Evolutionary conservation across 768 basidiomycete species (phyloP), one percentile per base, ranked within the genome.

Genomic region (Cystofilobasidium capitatum): DNA sequence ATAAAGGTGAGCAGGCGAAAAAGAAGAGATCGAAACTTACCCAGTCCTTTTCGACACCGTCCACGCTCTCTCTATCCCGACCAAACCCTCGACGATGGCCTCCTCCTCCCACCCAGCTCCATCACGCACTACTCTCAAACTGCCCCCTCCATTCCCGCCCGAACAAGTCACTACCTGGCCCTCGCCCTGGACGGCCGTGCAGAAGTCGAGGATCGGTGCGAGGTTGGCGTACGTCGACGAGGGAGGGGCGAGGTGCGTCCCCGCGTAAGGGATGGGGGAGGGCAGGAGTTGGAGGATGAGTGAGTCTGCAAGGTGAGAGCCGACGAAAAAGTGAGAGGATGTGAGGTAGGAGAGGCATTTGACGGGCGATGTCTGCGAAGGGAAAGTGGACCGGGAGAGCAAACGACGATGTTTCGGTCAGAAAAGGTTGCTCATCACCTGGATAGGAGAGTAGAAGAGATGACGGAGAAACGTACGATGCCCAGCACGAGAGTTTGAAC

Each of bases 91-190:
- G 8, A 89, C 73, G 35, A 77, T 75, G 0, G 85, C 86, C 14
- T 83, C 72, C 71, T 87, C 86, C 64, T 83, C 80, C 74, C 91
- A 86, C 71, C 89, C 87, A 8, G 89, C 88, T 2, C 91, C 91
- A 65, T 85, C 88, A 69, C 88, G 81, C 24, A 96, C 81, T 36
- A 91, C 77, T 58, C 87, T 86, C 20, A 96, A 72, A 13, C 86
- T 85, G 2, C 92, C 91, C 2, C 84, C 83, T 70, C 84, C 89
- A 58, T 81, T 81, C 1, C 84, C 87, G 7, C 92, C 92, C 4
- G 89, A 92, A 72, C 88, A 89, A 1, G 90, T 89, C 5, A 94
- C 84, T 47, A 93, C 83, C 75, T 88, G 85, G 71, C 82, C 85
- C 2, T 81, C 81, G 64, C 90, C 88, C 2, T 79, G 77, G 75